Percentiles rank a stretch among this genome's conserved stretches.
phyloP scores from a whole-genome alignment of 768 basidiomycete genomes.

The Termitomyces sp. region DNA sequence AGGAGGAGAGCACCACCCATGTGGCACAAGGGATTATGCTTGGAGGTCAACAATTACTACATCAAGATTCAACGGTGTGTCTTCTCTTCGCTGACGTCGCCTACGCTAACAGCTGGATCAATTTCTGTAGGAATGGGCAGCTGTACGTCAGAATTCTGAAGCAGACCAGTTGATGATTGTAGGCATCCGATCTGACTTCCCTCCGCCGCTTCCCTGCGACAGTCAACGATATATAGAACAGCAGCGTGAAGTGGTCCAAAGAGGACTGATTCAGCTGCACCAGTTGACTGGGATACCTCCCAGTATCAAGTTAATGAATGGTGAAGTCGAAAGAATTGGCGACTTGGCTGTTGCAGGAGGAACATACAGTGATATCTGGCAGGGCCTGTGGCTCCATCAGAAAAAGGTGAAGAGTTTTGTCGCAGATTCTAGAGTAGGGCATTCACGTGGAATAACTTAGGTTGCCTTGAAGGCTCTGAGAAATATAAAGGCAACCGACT shows the following conservation, averaged over 20 bases:
- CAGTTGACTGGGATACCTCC: constrained; percentile 48
- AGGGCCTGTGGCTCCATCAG: constrained; percentile 49
- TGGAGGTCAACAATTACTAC: constrained; percentile 40
- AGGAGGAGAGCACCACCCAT: constrained; percentile 19
- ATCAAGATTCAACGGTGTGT: constrained; percentile 2
- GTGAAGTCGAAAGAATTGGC: constrained; percentile 37
- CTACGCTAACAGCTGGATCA: not conserved
- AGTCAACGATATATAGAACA: constrained; percentile 33
- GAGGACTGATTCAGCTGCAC: constrained; percentile 41
- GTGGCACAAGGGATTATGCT: constrained; percentile 45
- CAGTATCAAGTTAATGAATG: constrained; percentile 43
- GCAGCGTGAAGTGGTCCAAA: constrained; percentile 39
- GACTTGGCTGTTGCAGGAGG: constrained; percentile 44
- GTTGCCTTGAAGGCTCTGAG: constrained; percentile 54
- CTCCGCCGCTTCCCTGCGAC: constrained; percentile 17
- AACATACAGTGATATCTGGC: constrained; percentile 48
- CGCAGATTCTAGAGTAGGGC: too few species aligned
- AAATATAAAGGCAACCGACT: constrained; percentile 37
- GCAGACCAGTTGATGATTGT: constrained; percentile 4
- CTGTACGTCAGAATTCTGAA: constrained; percentile 16
- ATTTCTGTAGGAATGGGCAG: constrained; percentile 22
- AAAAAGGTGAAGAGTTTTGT: constrained; percentile 31
- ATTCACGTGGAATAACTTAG: constrained; percentile 20
- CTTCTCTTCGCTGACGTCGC: not conserved
- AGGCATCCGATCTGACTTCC: constrained; percentile 13